A percentile compares a stretch with the other conserved stretches of the same genome.
Conservation (phyloP, 371 early-diverging fungal species). For the Mucor lusitanicus region DNA sequence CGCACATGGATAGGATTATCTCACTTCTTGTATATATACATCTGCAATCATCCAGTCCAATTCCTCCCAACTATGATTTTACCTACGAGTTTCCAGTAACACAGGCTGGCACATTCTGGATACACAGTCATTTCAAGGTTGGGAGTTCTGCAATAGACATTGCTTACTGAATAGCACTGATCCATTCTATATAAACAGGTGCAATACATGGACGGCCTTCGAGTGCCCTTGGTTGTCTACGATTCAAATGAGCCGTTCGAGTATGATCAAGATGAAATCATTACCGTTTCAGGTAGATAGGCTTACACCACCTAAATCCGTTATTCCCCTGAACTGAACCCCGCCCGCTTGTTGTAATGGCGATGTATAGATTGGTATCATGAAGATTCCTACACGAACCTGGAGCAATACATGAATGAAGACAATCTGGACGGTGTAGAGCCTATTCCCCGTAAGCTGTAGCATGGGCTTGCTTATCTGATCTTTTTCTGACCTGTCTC, state of each 20-base stretch:
- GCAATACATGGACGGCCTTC: constrained; percentile 82
- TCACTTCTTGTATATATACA: too few relatives aligned
- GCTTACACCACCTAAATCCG: not conserved
- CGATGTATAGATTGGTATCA: constrained; percentile 62
- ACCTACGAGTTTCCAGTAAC: constrained; percentile 61
- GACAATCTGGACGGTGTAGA: constrained; percentile 62
- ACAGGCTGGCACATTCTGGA: constrained; percentile 32
- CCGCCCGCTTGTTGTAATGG: not conserved
- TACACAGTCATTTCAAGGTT: constrained; percentile 37
- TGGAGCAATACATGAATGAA: constrained; percentile 47
- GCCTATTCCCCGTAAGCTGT: constrained; percentile 51
- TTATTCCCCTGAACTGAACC: not conserved
- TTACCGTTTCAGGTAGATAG: constrained; percentile 48
- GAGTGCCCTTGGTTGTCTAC: constrained; percentile 71
- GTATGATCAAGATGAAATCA: constrained; percentile 67
- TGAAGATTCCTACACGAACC: constrained; percentile 34
- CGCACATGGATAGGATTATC: not conserved
- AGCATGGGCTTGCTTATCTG: not conserved
- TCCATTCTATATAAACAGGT: constrained; percentile 21
- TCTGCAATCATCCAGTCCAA: constrained; percentile 15
- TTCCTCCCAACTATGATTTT: constrained; percentile 44
- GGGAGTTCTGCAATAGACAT: not conserved
- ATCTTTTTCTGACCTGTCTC: not conserved
- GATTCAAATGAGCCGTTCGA: constrained; percentile 53
- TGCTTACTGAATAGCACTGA: not conserved